A percentile compares a stretch with the other conserved stretches of the same genome.
These are phyloP conservation scores for Primulina tabacum DNA, from an alignment of 257 asterid species.

Conservation along the genomic window DNA sequence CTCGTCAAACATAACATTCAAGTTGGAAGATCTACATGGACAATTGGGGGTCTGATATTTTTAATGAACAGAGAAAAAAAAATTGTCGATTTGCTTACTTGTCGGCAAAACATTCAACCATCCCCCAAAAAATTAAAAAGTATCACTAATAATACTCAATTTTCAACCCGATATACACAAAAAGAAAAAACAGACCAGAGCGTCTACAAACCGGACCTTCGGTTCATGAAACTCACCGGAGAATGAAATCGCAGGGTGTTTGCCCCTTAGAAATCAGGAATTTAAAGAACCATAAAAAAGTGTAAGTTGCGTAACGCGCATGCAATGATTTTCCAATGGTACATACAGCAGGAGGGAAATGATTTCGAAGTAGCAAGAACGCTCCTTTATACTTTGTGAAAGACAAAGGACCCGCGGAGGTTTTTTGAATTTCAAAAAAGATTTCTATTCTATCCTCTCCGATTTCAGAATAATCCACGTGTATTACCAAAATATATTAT, in stretches of 20 bases:
- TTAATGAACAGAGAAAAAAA: background rate
- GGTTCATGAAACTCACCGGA: background rate
- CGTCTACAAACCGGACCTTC: background rate
- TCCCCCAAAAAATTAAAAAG: too few species aligned
- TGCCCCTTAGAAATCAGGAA: background rate
- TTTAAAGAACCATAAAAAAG: conserved; percentile 20
- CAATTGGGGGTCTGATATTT: background rate
- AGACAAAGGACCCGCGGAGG: background rate
- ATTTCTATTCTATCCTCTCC: conserved; percentile 6
- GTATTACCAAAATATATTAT: too few species aligned
- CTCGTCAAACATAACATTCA: too few species aligned
- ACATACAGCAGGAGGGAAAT: conserved; percentile 35
- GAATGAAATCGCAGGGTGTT: conserved; percentile 14
- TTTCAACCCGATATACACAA: background rate
- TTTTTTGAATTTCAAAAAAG: conserved; percentile 42
- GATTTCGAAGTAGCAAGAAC: conserved; percentile 6
- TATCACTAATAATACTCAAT: background rate
- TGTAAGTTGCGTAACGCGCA: conserved; percentile 28
- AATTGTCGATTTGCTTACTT: background rate
- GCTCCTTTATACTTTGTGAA: background rate
- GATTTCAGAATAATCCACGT: too few species aligned
- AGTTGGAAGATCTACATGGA: too few species aligned
- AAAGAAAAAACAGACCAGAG: background rate
- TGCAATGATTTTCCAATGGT: conserved; percentile 17
- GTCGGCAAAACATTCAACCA: too few species aligned